Base-by-base conservation (phyloP, 345 rosid species). In the Carallia pectinifolia region DNA sequence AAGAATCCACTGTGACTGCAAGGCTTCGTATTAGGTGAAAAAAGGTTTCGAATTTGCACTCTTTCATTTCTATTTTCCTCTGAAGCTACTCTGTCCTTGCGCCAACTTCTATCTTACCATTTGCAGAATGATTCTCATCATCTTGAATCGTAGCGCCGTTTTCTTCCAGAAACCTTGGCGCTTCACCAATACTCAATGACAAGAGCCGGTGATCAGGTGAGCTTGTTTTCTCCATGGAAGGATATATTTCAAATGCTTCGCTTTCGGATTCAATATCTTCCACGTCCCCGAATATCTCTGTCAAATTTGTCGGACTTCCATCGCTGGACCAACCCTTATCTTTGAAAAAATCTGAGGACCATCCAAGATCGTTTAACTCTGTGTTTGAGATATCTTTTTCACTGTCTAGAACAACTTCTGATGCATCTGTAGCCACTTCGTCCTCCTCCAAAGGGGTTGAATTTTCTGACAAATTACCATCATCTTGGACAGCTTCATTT, bases 251-350 rank as follows among this genome's bases (percentile, higher is more conserved):
- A 60, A 23, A 60, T 17, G 72, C 68, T 61, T 18, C 72, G 7
- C 58, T 64, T 36, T 62, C 67, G 58, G 77, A 69, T 75, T 82
- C 73, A 23, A 58, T 36, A 67, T 67, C 74, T 37, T 71, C 76
- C 13, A 27, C 19, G 10, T 50, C 69, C 19, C 56, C 47, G 6
- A 54, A 29, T 19, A 48, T 7, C 23, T 66, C 66, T 7, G 39
- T 8, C 58, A 52, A 48, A 53, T 38, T 23, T 4, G 36, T 34
- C 4, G 62, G 30, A 50, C n/a, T 37, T 33, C 4, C 59, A 19
- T 60, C 71, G 33, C 27, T 44, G 34, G 61, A 7, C 55, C 50
- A 40, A 38, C 58, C 27, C 33, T 36, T 40, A 12, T 37, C 59
- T 39, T 61, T 58, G 8, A 36, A n/a, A 37, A 50, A 50, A 44